Conservation (phyloP, 1,139 yeast genomes). For the Candida anutae region DNA sequence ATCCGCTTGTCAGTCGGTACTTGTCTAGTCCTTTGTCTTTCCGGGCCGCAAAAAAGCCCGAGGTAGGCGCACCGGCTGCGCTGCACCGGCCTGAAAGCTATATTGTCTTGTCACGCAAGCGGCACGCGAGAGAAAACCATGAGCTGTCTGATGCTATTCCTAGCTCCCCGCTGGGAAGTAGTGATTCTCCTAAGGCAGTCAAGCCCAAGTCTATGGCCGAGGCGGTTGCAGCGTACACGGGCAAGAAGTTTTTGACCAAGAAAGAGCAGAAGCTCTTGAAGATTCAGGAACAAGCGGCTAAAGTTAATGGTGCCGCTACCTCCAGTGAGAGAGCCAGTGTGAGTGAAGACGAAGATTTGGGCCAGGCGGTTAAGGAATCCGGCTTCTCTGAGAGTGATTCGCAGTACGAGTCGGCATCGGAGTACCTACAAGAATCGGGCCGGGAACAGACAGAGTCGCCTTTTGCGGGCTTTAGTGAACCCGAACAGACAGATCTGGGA, state of each 20-base stretch:
- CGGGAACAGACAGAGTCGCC: constrained; percentile 8
- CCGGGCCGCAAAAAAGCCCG: constrained; percentile 42
- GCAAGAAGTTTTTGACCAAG: constrained; percentile 39
- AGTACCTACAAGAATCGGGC: constrained; percentile 11
- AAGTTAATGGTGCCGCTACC: constrained; percentile 1
- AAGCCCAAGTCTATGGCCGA: constrained; percentile 52
- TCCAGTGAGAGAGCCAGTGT: constrained; percentile 3
- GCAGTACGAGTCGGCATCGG: constrained; percentile 25
- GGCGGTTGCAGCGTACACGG: constrained; percentile 55
- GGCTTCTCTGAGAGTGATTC: constrained; percentile 13
- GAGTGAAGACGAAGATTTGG: constrained; percentile 14
- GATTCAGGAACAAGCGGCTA: constrained; percentile 12
- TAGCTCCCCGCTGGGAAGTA: constrained; percentile 1
- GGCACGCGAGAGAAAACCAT: constrained; percentile 1
- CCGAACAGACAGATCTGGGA: constrained; percentile 2
- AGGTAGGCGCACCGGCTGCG: constrained; percentile 13
- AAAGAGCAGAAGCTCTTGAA: constrained; percentile 26
- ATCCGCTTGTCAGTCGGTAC: constrained; percentile 50
- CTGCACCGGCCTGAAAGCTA: constrained; percentile 29
- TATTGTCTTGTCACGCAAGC: constrained; percentile 23
- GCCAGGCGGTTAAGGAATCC: constrained; percentile 2
- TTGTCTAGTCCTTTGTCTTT: constrained; percentile 54
- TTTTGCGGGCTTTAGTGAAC: constrained; percentile 9
- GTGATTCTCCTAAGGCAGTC: constrained; percentile 5
- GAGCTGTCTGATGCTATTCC: too few relatives aligned